Base-by-base conservation (phyloP, 2,329 filamentous ascomycete genomes). In the Alternaria longipes region DNA sequence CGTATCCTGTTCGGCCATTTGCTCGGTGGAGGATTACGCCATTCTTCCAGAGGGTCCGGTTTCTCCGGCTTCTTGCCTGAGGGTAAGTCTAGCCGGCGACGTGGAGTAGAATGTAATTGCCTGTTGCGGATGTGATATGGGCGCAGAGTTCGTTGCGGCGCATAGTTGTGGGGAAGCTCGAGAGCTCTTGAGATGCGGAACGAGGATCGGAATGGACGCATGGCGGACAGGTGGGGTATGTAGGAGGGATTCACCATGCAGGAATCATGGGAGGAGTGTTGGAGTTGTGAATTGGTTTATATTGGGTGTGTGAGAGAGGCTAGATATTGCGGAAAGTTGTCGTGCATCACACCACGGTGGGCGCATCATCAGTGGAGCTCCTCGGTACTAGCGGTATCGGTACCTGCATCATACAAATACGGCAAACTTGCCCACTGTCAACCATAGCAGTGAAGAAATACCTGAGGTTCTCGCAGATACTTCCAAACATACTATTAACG, bases 1-100 rank as follows among this genome's bases (percentile, higher is more conserved):
- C 81, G 73, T 36, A 81, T 80, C 71, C 82, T 80, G 47, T 81
- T 73, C 8, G 69, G 69, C 74, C 74, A 78, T 65, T 73, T 74
- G 68, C 69, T 77, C 8, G 80, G 63, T 71, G 66, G 71, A 60
- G 67, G 73, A 69, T 72, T 76, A 66, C 72, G 77, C 76, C 60
- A 76, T 69, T 65, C 71, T 59, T 71, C 74, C 70, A 67, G 68
- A 38, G 74, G 72, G 49, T 77, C 69, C 8, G 47, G 47, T 49
- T 49, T 53, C 56, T 58, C 45, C 20, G 47, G 45, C 53, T 72
- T 74, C 30, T 65, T 65, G n/a, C 65, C 69, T 32, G 60, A 66
- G 24, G 70, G 65, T 2, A 66, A 57, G 24, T 72, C 60, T 49
- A 67, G 60, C 59, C 71, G 64, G 54, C 60, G 69, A 61, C 67